Base-by-base conservation (phyloP, 345 rosid genomes). In the Sonneratia caseolaris region DNA sequence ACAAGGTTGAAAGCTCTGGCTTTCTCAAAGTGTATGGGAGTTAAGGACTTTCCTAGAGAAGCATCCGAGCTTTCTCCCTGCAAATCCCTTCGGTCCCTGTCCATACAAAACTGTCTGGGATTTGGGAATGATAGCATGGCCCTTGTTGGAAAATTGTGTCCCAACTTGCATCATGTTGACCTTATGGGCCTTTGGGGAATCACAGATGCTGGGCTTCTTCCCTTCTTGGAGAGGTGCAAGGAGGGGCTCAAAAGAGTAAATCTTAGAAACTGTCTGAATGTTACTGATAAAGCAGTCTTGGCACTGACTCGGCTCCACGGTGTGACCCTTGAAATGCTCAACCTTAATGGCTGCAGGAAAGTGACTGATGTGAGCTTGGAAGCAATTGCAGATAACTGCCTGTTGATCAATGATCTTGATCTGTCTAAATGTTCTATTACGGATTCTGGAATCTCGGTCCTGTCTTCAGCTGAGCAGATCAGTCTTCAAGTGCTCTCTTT, bases 91-190 rank as follows among this genome's bases (percentile, higher is more conserved):
- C 76, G 82, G n/a, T 81, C 86, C 16, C 48, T 90, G 56, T 78
- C 89, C n/a, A 75, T 90, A 48, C 77, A 73, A 64, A 86, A 81
- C 79, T 90, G 96, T 78, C 88, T 89, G 0, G 96, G 93, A 72
- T 81, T 90, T 69, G 90, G 93, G 64, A 83, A 80, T 72, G 79
- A 77, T 45, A 81, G 84, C 70, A 76, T 90, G 76, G 87, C 88
- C 59, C 64, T 80, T 75, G 73, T 86, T 49, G 89, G 86, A 57
- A 88, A 79, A 73, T 64, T 88, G 64, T 90, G 91, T 82, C 87
- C 96, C 35, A 84, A 81, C 82, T 86, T 90, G 71, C 87, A 90
- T 77, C 81, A 84, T 64, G 49, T 90, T 38, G 88, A 86, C 48
- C 83, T 90, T 47, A 85, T 76, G 15, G 88, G 88, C 74, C 84